These are phyloP conservation scores for Aspergillus aculeatinus DNA, from an alignment of 2,329 filamentous ascomycete genomes.

Conservation along the genomic window DNA sequence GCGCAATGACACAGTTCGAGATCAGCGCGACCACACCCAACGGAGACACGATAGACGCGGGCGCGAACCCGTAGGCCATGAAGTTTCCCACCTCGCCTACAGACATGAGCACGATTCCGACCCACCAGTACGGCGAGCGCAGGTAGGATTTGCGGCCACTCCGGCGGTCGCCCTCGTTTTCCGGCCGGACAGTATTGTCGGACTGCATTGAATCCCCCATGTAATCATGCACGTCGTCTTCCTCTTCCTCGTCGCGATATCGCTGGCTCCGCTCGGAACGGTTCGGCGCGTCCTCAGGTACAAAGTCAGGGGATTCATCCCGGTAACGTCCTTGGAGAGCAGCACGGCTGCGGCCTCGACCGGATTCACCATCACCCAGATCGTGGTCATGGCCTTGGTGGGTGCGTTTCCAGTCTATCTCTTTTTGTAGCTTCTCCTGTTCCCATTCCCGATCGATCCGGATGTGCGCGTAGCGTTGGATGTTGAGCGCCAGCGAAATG, in stretches of 20 bases:
- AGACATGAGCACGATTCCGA: conserved; percentile 87
- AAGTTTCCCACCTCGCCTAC: conserved; percentile 95
- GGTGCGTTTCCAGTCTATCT: conserved; percentile 53
- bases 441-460: conserved; percentile 71
- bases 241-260: conserved; percentile 39
- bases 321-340: conserved; percentile 16
- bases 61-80: conserved; percentile 93
- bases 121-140: conserved; percentile 93
- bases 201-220: conserved; percentile 38
- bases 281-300: conserved; percentile 29
- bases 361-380: conserved; percentile 9
- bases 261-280: conserved; percentile 17
- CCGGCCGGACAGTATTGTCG: conserved; percentile 40
- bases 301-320: conserved; percentile 22
- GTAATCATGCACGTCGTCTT: conserved; percentile 45
- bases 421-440: conserved; percentile 56
- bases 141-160: conserved; percentile 70
- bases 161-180: conserved; percentile 38
- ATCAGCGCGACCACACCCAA: conserved; percentile 94
- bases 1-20: conserved; percentile 95
- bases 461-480: conserved; percentile 93
- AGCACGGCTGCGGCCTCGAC: conserved; percentile 9
- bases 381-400: conserved; percentile 16
- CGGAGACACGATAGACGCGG: conserved; percentile 94
- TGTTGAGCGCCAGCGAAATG: conserved; percentile 93